Evolutionary conservation across 495 filamentous ascomycete genomes (phyloP), one percentile per base, ranked within the genome.

Genomic region (Tuber borchii): DNA sequence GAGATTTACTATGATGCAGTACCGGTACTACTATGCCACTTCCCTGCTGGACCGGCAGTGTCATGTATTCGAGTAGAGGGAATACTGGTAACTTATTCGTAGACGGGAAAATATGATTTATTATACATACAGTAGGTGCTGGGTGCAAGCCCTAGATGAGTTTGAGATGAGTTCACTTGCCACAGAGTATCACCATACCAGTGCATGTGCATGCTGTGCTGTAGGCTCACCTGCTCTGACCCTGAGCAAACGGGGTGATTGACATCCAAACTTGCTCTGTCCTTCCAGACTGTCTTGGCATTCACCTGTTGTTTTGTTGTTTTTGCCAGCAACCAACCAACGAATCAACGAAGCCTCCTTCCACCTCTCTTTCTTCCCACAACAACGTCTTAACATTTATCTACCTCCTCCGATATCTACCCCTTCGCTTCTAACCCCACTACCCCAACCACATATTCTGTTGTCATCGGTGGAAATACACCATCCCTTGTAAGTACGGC

Each of bases 321-420:
- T 79, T 79, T 75, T 56, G 73, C 71, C 70, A 70, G 73, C 77
- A 73, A 75, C 76, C 77, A 70, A 51, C 70, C 73, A 79, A 79
- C 78, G 56, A 65, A 65, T 65, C 56, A 65, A 65, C 56, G 56
- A 65, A 34, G 51, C 51, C 26, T 61, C n/a, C 0, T 61, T 61
- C 51, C 51, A 12, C 56, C 1, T 4, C 56, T 65, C 56, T 65
- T 65, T 16, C n/a, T 65, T 17, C 56, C 17, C 56, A 19, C 56
- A 16, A 65, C 56, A 65, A 65, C 56, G 56, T 26, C 56, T 65
- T 65, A 65, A 31, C 56, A 12, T 34, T 17, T 12, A 65, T 65
- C 56, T 65, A 65, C 56, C 26, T 34, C 56, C 34, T 65, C 56
- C 56, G 56, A 65, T 65, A 65, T 34, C 56, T 65, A 6, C 56